Conservation (phyloP, 805 yeast genomes). For the Ogataea henricii region DNA sequence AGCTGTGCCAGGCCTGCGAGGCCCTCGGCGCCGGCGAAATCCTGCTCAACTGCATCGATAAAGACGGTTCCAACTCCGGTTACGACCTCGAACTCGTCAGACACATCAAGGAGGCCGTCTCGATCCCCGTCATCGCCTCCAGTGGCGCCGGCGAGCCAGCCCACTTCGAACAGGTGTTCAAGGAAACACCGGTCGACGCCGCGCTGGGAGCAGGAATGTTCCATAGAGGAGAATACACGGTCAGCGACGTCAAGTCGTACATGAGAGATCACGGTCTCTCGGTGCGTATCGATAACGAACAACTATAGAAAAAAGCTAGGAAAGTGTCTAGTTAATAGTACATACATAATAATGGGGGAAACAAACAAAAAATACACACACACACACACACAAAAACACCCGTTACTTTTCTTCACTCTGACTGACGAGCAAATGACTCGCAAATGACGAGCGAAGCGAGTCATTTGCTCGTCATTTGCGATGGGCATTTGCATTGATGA, state of each 20-base stretch:
- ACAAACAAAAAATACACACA: constrained; percentile 6
- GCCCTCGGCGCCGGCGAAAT: constrained; percentile 96
- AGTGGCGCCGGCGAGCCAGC: constrained; percentile 95
- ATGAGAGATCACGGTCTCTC: constrained; percentile 61
- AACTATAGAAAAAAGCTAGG: constrained; percentile 7
- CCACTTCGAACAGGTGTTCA: constrained; percentile 88
- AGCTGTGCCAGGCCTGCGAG: constrained; percentile 86
- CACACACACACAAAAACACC: too few species aligned
- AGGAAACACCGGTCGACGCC: constrained; percentile 84
- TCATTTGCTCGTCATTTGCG: too few species aligned
- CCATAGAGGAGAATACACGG: constrained; percentile 92
- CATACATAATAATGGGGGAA: background rate
- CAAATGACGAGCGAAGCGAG: too few species aligned
- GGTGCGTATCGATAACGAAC: constrained; percentile 63
- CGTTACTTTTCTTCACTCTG: too few species aligned
- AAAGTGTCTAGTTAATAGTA: too few species aligned
- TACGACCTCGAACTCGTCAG: constrained; percentile 83
- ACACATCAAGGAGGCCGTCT: constrained; percentile 74
- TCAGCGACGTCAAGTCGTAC: constrained; percentile 74
- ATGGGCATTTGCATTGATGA: too few species aligned
- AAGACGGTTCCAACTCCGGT: constrained; percentile 95
- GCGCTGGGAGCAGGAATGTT: constrained; percentile 99
- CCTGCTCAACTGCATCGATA: constrained; percentile 89
- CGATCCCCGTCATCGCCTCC: constrained; percentile 94
- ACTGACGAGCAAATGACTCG: too few species aligned